Percentiles rank a stretch among this genome's conserved stretches.
Evolutionary conservation across 306 rosid genomes (phyloP).

Genomic region (Trifolium subterraneum): DNA sequence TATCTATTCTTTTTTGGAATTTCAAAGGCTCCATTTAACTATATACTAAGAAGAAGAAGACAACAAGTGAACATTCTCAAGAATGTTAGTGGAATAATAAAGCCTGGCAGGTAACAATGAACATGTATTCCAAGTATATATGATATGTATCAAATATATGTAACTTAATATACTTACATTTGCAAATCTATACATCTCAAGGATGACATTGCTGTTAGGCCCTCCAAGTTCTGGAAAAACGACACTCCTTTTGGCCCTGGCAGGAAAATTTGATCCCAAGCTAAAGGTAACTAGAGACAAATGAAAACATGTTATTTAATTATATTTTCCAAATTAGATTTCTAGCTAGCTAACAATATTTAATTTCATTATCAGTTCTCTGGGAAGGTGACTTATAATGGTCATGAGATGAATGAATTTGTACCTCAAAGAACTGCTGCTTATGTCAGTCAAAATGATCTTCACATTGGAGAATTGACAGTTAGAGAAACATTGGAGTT

Average conservation of each 20-base stretch:
- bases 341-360: not conserved
- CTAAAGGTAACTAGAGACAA: slow-evolving; percentile 24
- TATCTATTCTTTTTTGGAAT: not conserved
- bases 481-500: slow-evolving; percentile 47
- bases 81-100: slow-evolving; percentile 75
- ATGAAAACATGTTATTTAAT: not conserved
- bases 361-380: not conserved
- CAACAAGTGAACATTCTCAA: slow-evolving; percentile 56
- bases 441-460: slow-evolving; percentile 37
- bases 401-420: slow-evolving; percentile 46
- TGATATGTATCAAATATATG: not conserved
- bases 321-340: not conserved
- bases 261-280: slow-evolving; percentile 36
- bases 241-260: slow-evolving; percentile 28
- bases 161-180: not conserved
- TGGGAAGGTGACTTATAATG: slow-evolving; percentile 31
- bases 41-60: slow-evolving; percentile 10
- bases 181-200: not conserved
- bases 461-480: slow-evolving; percentile 42
- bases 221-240: slow-evolving; percentile 28
- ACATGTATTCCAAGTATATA: not conserved
- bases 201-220: slow-evolving; percentile 34
- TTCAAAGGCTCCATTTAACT: slow-evolving; percentile 5
- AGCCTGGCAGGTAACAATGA: slow-evolving; percentile 63
- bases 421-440: slow-evolving; percentile 43